These are phyloP conservation scores for Ogataea minuta DNA, from an alignment of 805 yeast species.

Conservation along the genomic window DNA sequence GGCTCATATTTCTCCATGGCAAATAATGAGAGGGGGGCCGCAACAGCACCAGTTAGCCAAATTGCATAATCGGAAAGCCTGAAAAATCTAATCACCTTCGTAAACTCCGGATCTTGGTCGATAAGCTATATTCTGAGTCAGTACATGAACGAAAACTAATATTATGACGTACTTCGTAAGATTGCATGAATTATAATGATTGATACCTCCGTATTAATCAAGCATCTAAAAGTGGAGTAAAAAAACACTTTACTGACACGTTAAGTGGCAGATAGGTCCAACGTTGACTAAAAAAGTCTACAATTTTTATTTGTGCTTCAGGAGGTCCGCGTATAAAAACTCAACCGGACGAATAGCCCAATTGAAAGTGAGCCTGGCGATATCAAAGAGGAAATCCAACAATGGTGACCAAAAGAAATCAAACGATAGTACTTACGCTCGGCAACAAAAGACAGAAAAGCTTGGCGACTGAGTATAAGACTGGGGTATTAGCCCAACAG, in stretches of 20 bases:
- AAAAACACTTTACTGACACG: background rate
- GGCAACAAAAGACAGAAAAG: constrained; percentile 20
- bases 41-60: constrained; percentile 46
- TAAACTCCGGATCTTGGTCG: constrained; percentile 77
- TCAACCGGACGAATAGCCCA: background rate
- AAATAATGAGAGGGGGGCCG: constrained; percentile 47
- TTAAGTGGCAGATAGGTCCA: background rate
- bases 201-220: too few species aligned
- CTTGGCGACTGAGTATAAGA: background rate
- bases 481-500: constrained; percentile 17
- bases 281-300: too few species aligned
- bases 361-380: background rate
- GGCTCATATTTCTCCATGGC: constrained; percentile 49
- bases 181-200: constrained; percentile 17
- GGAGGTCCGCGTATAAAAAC: background rate
- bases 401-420: constrained; percentile 26
- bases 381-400: background rate
- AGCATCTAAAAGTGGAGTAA: constrained; percentile 4
- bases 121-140: constrained; percentile 39
- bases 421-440: constrained; percentile 15
- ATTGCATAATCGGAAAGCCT: constrained; percentile 62
- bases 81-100: constrained; percentile 68
- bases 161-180: constrained; percentile 27
- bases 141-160: background rate
- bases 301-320: too few species aligned